Conservation (phyloP, 768 basidiomycete genomes). For the Boletellus emodensis region DNA sequence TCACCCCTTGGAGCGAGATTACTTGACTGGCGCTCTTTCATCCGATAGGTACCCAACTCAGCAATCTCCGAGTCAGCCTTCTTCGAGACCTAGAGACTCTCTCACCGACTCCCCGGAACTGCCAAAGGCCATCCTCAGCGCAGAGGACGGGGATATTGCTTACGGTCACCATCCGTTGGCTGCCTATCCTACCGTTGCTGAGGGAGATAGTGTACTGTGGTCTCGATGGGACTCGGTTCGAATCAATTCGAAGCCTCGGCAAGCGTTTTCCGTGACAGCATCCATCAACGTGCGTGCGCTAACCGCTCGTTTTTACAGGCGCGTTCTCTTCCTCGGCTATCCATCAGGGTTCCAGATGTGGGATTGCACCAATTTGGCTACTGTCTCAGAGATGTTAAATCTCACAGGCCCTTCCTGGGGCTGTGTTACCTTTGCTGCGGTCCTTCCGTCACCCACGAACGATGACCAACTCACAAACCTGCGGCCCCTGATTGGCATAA, state of each 20-base stretch:
- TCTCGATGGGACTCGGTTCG: slow-evolving; percentile 30
- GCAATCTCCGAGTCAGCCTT: slow-evolving; percentile 10
- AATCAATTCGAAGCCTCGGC: slow-evolving; percentile 17
- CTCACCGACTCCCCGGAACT: slow-evolving; percentile 14
- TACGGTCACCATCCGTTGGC: slow-evolving; percentile 16
- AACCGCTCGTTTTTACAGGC: slow-evolving; percentile 24
- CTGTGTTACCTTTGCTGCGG: slow-evolving; percentile 35
- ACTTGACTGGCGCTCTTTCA: slow-evolving; percentile 7
- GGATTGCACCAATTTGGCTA: slow-evolving; percentile 53
- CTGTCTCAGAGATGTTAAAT: slow-evolving; percentile 53
- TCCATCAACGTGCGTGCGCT: slow-evolving; percentile 4
- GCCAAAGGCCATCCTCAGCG: slow-evolving; percentile 7
- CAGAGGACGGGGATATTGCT: slow-evolving; percentile 23
- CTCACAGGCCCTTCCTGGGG: slow-evolving; percentile 37
- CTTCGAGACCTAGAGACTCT: slow-evolving; percentile 2
- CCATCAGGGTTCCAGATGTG: slow-evolving; percentile 52
- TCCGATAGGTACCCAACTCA: slow-evolving; percentile 8
- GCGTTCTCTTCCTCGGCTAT: slow-evolving; percentile 54
- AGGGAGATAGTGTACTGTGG: slow-evolving; percentile 32
- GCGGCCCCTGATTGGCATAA: slow-evolving; percentile 34
- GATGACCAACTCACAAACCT: slow-evolving; percentile 30
- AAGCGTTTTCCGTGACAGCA: background rate
- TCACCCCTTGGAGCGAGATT: slow-evolving; percentile 8
- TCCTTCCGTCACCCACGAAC: slow-evolving; percentile 35
- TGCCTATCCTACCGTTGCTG: slow-evolving; percentile 29